These are phyloP conservation scores for Saposhnikovia divaricata DNA, from an alignment of 129 eudicot genomes.

Conservation along the genomic window DNA sequence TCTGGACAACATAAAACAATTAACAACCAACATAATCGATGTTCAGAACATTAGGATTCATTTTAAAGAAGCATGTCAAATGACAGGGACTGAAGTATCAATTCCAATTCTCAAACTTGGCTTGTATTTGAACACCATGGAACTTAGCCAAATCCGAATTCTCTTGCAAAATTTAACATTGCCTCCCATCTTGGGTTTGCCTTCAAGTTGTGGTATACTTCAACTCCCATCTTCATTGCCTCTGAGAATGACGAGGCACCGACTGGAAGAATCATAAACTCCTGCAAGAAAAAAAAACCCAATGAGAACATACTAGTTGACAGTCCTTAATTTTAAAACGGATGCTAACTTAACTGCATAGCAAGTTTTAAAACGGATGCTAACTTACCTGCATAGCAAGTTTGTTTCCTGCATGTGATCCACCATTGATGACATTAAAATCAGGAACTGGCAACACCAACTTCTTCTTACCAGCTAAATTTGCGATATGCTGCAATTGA, in stretches of 20 bases:
- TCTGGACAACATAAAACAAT: too few relatives aligned
- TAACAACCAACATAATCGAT: too few relatives aligned
- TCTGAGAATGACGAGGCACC: conserved; percentile 87
- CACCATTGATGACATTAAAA: conserved; percentile 95
- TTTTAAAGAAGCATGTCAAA: too few relatives aligned
- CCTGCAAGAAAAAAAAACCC: conserved; percentile 28
- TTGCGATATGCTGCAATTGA: conserved; percentile 68
- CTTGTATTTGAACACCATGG: neutral
- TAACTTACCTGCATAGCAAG: conserved; percentile 85
- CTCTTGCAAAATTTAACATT: neutral
- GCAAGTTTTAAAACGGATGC: conserved; percentile 13
- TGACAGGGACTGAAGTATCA: too few relatives aligned
- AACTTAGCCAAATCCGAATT: neutral
- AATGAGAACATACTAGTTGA: neutral
- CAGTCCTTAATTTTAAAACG: neutral
- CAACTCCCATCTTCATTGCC: conserved; percentile 98
- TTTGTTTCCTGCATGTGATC: conserved; percentile 98
- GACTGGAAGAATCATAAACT: conserved; percentile 90
- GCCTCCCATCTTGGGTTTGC: conserved; percentile 15
- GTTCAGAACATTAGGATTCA: too few relatives aligned
- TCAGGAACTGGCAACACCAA: conserved; percentile 95
- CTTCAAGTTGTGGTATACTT: conserved; percentile 92
- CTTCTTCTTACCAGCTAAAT: conserved; percentile 88
- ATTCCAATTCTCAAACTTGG: neutral
- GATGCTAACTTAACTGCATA: conserved; percentile 52